Evolutionary conservation across 2,329 filamentous ascomycete genomes (phyloP).

Genomic region (Xylaria sp.): DNA sequence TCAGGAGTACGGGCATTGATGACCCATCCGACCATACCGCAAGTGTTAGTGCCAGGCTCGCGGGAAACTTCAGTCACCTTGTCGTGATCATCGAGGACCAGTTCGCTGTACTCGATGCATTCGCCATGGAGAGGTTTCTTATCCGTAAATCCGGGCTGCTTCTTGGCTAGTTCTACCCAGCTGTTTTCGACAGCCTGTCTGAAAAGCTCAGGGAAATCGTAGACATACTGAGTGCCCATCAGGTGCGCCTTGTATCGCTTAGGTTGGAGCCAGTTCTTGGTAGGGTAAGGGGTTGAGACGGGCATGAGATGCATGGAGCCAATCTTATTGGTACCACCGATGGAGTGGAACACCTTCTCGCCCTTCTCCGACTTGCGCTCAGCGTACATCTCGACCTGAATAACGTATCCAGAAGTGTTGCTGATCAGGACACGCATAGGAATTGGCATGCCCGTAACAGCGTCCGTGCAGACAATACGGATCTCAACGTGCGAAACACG

Average conservation of each 20-base stretch:
- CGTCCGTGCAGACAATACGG: slow-evolving; percentile 95
- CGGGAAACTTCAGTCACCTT: slow-evolving; percentile 88
- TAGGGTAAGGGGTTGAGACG: slow-evolving; percentile 88
- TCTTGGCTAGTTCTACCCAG: slow-evolving; percentile 72
- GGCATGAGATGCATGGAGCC: slow-evolving; percentile 91
- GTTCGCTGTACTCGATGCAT: slow-evolving; percentile 88
- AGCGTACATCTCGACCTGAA: slow-evolving; percentile 94
- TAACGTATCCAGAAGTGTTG: slow-evolving; percentile 97
- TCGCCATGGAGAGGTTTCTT: slow-evolving; percentile 82
- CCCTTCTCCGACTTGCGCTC: slow-evolving; percentile 98
- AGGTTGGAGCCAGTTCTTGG: slow-evolving; percentile 97
- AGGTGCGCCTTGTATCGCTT: slow-evolving; percentile 99
- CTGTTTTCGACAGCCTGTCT: slow-evolving; percentile 94
- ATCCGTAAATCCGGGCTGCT: slow-evolving; percentile 66
- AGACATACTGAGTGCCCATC: slow-evolving; percentile 99
- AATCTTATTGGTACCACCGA: slow-evolving; percentile 90
- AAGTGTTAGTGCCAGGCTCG: slow-evolving; percentile 89
- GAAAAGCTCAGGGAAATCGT: slow-evolving; percentile 99
- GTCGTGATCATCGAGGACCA: slow-evolving; percentile 91
- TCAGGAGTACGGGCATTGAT: slow-evolving; percentile 92
- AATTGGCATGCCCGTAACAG: slow-evolving; percentile 74
- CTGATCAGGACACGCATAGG: slow-evolving; percentile 94
- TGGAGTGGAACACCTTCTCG: slow-evolving; percentile 97
- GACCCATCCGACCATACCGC: slow-evolving; percentile 98
- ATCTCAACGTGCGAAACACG: slow-evolving; percentile 97